These are phyloP conservation scores for Penicillium sp. DNA, from an alignment of 2,329 filamentous ascomycete species.

Conservation along the genomic window DNA sequence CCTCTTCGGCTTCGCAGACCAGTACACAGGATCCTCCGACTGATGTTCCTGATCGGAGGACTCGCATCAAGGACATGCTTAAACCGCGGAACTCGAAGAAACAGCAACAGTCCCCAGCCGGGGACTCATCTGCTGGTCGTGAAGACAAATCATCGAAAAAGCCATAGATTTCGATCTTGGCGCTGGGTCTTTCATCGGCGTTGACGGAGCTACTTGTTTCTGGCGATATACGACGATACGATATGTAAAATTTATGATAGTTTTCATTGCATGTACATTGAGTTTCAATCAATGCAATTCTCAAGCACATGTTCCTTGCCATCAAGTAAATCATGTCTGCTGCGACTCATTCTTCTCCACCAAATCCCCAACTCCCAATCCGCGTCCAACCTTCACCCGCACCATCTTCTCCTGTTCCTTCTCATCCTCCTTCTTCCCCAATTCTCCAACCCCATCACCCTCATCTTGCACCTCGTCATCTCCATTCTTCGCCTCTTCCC, in stretches of 20 bases:
- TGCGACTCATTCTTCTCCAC: constrained; percentile 46
- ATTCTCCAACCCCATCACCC: constrained; percentile 63
- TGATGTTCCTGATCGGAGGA: constrained; percentile 14
- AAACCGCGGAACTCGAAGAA: constrained; percentile 17
- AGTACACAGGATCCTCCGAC: constrained; percentile 10
- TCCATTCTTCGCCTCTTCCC: constrained; percentile 29
- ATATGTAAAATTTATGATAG: no score
- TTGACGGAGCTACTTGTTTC: no score
- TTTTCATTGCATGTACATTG: constrained; percentile 3
- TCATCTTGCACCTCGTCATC: constrained; percentile 49
- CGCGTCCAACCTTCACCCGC: constrained; percentile 78
- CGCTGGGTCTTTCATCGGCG: no score
- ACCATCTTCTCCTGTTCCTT: constrained; percentile 60
- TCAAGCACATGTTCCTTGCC: no score
- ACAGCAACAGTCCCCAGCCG: constrained; percentile 1
- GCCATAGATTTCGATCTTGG: background rate
- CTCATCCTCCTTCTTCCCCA: constrained; percentile 50
- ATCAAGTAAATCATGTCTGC: constrained; percentile 8
- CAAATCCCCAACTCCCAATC: constrained; percentile 64
- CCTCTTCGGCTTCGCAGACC: constrained; percentile 6
- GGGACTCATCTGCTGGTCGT: background rate
- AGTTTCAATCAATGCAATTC: no score
- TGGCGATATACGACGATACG: constrained; percentile 7
- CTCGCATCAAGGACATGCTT: constrained; percentile 17
- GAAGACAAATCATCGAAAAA: no score